phyloP scores from a whole-genome alignment of 352 stramenopile genomes.

The Phytophthora pseudosyringae region DNA sequence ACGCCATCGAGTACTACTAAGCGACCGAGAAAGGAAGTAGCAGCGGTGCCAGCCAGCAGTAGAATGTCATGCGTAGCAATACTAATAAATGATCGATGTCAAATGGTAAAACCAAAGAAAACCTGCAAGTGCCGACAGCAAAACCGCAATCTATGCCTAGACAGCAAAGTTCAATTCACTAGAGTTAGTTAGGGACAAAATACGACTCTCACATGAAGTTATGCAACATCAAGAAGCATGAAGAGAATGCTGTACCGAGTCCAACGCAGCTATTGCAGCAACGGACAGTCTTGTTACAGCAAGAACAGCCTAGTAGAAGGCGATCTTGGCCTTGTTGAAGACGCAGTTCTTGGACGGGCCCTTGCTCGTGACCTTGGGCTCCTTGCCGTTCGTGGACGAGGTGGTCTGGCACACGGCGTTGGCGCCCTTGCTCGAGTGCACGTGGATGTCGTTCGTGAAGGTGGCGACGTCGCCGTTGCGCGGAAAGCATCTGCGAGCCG shows the following conservation, averaged over 20 bases:
- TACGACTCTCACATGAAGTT: not conserved
- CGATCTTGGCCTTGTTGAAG: slow-evolving; percentile 42
- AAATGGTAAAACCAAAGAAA: not conserved
- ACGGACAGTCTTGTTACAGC: not conserved
- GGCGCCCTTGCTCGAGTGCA: slow-evolving; percentile 34
- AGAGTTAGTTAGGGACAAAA: not conserved
- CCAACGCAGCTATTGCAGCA: not conserved
- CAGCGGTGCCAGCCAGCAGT: not conserved
- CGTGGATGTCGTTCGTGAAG: slow-evolving; percentile 36
- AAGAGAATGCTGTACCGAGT: not conserved
- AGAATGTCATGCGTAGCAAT: slow-evolving; percentile 21
- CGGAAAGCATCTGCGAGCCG: too few species aligned
- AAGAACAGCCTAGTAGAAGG: slow-evolving; percentile 24
- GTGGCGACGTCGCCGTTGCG: slow-evolving; percentile 43
- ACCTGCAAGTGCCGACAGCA: too few species aligned
- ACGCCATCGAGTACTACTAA: slow-evolving; percentile 37
- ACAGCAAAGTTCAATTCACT: slow-evolving; percentile 2
- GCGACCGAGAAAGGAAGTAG: not conserved
- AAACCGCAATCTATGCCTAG: too few species aligned
- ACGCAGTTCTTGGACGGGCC: slow-evolving; percentile 38
- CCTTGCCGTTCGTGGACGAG: slow-evolving; percentile 31
- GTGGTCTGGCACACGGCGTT: slow-evolving; percentile 37
- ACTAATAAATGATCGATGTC: slow-evolving; percentile 26
- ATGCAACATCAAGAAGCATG: too few species aligned
- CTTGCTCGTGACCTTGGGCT: slow-evolving; percentile 35